Percentiles rank a stretch among this genome's conserved stretches.
Evolutionary conservation across 2,329 filamentous ascomycete species (phyloP).

Genomic region (Microcyclosporella mali): DNA sequence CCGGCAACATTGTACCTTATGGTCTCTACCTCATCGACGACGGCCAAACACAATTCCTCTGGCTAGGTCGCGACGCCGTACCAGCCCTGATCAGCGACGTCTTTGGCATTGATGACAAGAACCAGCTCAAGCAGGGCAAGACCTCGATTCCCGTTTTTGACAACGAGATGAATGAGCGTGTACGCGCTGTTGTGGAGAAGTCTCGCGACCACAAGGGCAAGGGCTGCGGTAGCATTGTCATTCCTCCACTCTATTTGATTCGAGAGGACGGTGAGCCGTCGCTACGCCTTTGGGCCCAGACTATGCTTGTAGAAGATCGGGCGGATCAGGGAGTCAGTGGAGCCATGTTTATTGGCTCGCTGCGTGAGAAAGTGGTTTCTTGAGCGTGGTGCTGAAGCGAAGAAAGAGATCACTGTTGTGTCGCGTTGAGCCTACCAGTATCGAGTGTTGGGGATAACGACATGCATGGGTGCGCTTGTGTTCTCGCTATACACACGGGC

Average conservation of each 20-base stretch:
- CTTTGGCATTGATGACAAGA: constrained; percentile 79
- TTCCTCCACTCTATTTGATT: constrained; percentile 88
- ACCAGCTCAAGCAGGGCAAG: constrained; percentile 86
- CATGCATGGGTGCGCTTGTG: no score
- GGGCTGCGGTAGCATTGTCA: constrained; percentile 85
- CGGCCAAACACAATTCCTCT: constrained; percentile 94
- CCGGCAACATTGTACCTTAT: constrained; percentile 78
- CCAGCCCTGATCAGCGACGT: constrained; percentile 83
- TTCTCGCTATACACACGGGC: no score
- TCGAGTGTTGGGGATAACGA: no score
- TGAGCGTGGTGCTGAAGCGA: constrained; percentile 4
- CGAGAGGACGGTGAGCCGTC: constrained; percentile 94
- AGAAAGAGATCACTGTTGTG: no score
- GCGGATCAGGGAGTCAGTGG: constrained; percentile 91
- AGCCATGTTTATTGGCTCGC: constrained; percentile 82
- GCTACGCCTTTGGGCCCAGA: constrained; percentile 94
- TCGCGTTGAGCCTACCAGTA: not conserved
- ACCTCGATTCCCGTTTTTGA: constrained; percentile 78
- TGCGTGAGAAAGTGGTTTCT: constrained; percentile 81
- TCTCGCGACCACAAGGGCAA: constrained; percentile 79
- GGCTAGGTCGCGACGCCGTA: constrained; percentile 89
- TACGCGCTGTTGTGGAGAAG: constrained; percentile 86
- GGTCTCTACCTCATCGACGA: constrained; percentile 96
- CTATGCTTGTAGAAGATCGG: constrained; percentile 86
- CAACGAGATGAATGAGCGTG: constrained; percentile 92